Evolutionary conservation across 768 basidiomycete genomes (phyloP), one percentile per base, ranked within the genome.

Genomic region (Fistulinella prunicolor): DNA sequence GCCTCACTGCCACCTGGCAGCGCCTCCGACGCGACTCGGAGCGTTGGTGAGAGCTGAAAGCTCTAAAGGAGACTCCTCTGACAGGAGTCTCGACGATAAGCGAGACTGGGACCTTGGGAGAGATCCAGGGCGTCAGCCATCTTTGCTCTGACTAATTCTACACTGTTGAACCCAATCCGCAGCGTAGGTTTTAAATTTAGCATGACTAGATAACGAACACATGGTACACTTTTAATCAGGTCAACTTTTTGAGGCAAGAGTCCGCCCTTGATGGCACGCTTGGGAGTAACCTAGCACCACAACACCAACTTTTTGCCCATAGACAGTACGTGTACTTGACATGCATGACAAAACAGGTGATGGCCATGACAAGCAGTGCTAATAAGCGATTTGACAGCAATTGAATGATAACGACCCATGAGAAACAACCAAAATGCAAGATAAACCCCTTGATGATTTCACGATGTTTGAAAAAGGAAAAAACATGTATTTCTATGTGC

Each of bases 401-500:
- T 29, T 32, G 30, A 38, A 34, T 37, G 38, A 45, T 42, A 40
- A 57, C 55, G 24, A 54, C 55, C 30, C 51, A 57, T 50, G 46
- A 51, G 46, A 51, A 50, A 46, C n/a, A 50, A 37, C 41, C 57
- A 40, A 58, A 43, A 52, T 34, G 49, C 54, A 46, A 38, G 36
- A 54, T 44, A 21, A 4, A 4, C 22, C 54, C 56, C 37, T 47
- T 46, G 39, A 44, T 51, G 50, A 57, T 39, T 38, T 47, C 39
- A 42, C n/a, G 17, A 49, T 34, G 32, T 26, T 14, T 43, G 46
- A 32, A 46, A 34, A 36, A n/a, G 17, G 30, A 40, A 16, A 30
- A 38, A 46, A 26, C 35, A 21, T 36, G 29, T 29, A 50, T 41
- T 30, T 62, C 55, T 67, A 67, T 49, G 53, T 60, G 59, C 51